phyloP scores from a whole-genome alignment of 495 filamentous ascomycete genomes.

The Evansstolkia leycettana region DNA sequence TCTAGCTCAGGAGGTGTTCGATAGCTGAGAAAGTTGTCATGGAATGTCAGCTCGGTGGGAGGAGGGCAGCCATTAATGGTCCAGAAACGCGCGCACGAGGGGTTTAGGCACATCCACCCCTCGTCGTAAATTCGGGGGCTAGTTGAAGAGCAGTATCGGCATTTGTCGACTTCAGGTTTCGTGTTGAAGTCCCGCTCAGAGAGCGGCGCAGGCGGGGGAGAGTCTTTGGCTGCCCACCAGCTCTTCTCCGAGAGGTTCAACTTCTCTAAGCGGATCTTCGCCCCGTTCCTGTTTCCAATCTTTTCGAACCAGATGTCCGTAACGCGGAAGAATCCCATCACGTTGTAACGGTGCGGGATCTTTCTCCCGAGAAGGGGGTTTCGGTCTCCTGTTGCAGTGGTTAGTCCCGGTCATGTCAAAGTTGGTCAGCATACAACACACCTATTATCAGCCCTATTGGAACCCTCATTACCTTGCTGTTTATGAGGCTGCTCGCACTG shows the following conservation, averaged over 20 bases:
- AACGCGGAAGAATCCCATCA: slow-evolving; percentile 63
- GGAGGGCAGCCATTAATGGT: slow-evolving; percentile 13
- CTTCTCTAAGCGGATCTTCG: slow-evolving; percentile 62
- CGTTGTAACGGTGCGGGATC: slow-evolving; percentile 52
- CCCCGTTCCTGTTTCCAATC: slow-evolving; percentile 24
- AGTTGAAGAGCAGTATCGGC: slow-evolving; percentile 22
- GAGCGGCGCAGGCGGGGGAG: slow-evolving; percentile 8
- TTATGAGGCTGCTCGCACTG: slow-evolving; percentile 21
- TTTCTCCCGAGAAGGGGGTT: slow-evolving; percentile 39
- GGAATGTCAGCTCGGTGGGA: slow-evolving; percentile 35
- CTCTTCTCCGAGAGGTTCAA: slow-evolving; percentile 42
- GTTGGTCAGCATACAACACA: slow-evolving; percentile 13
- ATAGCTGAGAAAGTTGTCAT: slow-evolving; percentile 42
- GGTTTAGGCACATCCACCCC: slow-evolving; percentile 63
- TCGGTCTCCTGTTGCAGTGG: slow-evolving; percentile 29
- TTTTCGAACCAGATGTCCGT: slow-evolving; percentile 64
- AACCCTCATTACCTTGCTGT: slow-evolving; percentile 17
- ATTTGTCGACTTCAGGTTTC: slow-evolving; percentile 15
- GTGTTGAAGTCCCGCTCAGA: slow-evolving; percentile 11
- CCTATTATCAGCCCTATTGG: slow-evolving; percentile 50
- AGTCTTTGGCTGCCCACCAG: slow-evolving; percentile 52
- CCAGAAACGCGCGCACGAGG: slow-evolving; percentile 47
- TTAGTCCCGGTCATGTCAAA: neutral
- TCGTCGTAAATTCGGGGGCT: slow-evolving; percentile 36
- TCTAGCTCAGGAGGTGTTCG: slow-evolving; percentile 22